phyloP scores from a whole-genome alignment of 2,329 filamentous ascomycete genomes.

The Colletotrichum endophyticum region DNA sequence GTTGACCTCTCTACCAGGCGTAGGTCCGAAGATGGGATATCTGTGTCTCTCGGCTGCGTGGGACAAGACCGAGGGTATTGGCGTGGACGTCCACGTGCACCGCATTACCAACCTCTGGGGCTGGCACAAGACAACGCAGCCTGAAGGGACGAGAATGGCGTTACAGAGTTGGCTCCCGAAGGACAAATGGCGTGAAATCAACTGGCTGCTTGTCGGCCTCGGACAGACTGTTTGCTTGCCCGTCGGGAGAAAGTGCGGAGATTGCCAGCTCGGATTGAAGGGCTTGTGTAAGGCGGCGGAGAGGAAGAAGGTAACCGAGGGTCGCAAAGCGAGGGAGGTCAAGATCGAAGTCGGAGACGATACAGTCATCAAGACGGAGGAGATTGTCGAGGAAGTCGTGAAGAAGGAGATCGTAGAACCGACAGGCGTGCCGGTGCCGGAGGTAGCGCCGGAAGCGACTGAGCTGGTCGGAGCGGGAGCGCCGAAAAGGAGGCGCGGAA shows the following conservation, averaged over 20 bases:
- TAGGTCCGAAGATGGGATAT: conserved; percentile 95
- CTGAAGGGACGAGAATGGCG: conserved; percentile 79
- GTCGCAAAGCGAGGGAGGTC: conserved; percentile 52
- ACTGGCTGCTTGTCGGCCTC: conserved; percentile 84
- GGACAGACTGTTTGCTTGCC: conserved; percentile 88
- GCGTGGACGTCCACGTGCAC: conserved; percentile 94
- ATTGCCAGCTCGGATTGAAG: conserved; percentile 78
- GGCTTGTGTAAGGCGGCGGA: conserved; percentile 80
- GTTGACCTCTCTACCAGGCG: conserved; percentile 79
- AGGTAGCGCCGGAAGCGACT: not conserved
- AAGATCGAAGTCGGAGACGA: conserved; percentile 26
- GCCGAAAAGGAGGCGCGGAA: not conserved
- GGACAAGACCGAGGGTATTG: conserved; percentile 74
- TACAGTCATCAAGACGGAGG: conserved; percentile 21
- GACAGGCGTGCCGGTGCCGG: not conserved
- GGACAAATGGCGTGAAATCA: conserved; percentile 92
- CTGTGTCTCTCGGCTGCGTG: conserved; percentile 80
- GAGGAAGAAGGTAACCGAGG: conserved; percentile 64
- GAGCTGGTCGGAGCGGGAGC: not conserved
- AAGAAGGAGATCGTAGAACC: conserved; percentile 13
- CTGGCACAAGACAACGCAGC: conserved; percentile 82
- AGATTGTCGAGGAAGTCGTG: conserved; percentile 33
- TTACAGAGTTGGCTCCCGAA: conserved; percentile 83
- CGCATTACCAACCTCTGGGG: conserved; percentile 94
- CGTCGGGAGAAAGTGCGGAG: conserved; percentile 79